Evolutionary conservation across 108 stramenopile genomes (phyloP).

Genomic region (Chaetoceros muelleri): DNA sequence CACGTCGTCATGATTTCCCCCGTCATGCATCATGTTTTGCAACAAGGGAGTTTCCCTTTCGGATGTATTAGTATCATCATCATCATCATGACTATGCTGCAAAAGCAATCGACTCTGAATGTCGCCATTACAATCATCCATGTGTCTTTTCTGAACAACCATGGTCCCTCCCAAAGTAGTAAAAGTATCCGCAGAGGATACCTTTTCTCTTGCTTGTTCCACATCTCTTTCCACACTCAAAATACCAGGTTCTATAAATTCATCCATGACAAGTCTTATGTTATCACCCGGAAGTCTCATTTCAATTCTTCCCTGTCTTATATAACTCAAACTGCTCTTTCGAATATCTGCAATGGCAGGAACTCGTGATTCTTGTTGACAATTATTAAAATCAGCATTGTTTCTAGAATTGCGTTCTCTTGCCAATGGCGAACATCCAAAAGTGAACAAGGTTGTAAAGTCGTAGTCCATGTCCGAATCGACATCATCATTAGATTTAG

Average conservation of each 20-base stretch:
- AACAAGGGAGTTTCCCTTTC: neutral
- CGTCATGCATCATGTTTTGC: neutral
- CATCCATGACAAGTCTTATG: constrained; percentile 44
- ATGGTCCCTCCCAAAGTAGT: neutral
- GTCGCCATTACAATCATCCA: neutral
- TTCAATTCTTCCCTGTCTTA: constrained; percentile 14
- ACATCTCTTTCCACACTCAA: constrained; percentile 28
- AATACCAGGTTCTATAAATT: constrained; percentile 42
- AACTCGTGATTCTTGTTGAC: too few relatives aligned
- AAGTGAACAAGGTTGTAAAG: neutral
- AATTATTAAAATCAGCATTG: neutral
- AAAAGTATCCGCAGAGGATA: neutral
- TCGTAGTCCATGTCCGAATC: neutral
- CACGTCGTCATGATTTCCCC: constrained; percentile 1
- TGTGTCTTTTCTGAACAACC: neutral
- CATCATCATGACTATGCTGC: too few relatives aligned
- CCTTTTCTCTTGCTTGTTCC: neutral
- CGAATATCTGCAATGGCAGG: neutral
- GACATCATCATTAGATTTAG: neutral
- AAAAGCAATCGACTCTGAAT: too few relatives aligned
- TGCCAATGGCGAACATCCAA: neutral
- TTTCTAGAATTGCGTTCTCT: neutral
- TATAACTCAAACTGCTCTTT: neutral
- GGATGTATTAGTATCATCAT: constrained; percentile 3
- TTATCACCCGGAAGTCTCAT: constrained; percentile 42